Evolutionary conservation across 2,329 filamentous ascomycete species (phyloP), one percentile per base, ranked within the genome.

Genomic region (Clarireedia homoeocarpa): DNA sequence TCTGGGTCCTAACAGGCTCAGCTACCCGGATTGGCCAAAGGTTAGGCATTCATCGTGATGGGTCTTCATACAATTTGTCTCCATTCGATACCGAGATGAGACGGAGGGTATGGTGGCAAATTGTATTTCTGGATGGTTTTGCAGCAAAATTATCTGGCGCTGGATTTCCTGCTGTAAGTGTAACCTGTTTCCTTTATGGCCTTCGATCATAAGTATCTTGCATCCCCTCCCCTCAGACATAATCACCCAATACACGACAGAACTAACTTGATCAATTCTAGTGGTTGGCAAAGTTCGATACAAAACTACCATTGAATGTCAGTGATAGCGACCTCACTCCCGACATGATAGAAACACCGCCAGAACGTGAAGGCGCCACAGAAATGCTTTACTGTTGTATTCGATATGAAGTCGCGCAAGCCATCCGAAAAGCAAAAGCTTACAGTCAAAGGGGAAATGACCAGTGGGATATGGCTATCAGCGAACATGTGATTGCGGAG

Each of bases 81-180:
- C 74, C 78, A 0, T 86, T 81, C 58, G 77, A 85, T 58, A 75
- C 76, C 2, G 80, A 85, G 67, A 77, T 85, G 69, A 75, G 83
- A 30, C 75, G 83, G 17, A 75, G 83, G 2, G 68, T 85, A 0
- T 86, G 83, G 79, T 81, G 80, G 72, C 80, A 84, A 59, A 75
- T 86, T 17, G 70, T 83, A 34, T 76, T 82, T n/a, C 73, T 85
- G 1, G 83, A 86, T 62, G 73, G 79, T 14, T 76, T 77, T 20
- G 75, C 76, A 2, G 76, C 79, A 15, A 80, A 83, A 62, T 74
- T 82, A 51, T 74, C 79, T 12, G 81, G 81, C 10, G 73, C 76
- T 1, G 74, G 70, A 15, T 71, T 75, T 23, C 71, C 64, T n/a
- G 55, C 36, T 9, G 53, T 55, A 51, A 45, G 53, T 50, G 17